Percentiles rank a stretch among this genome's conserved stretches.
These are phyloP conservation scores for Orbilia javanica DNA, from an alignment of 2,329 filamentous ascomycete species.

Conservation along the genomic window DNA sequence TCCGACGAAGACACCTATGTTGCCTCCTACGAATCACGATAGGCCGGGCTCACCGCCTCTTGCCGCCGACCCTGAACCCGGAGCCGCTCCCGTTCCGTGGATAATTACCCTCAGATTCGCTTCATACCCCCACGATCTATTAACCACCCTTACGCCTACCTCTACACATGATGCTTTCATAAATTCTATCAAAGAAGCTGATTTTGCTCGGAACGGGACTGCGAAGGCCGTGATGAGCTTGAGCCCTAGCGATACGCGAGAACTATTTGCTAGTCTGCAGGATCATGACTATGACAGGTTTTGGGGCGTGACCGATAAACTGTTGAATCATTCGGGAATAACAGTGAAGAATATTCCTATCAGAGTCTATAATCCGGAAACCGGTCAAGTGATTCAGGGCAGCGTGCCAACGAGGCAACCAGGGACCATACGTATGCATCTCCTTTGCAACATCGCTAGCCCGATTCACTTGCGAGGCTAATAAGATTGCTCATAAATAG, in stretches of 20 bases:
- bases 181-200: slow-evolving; percentile 79
- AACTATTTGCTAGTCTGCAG: slow-evolving; percentile 83
- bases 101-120: slow-evolving; percentile 69
- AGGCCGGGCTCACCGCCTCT: slow-evolving; percentile 51
- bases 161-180: slow-evolving; percentile 68
- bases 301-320: slow-evolving; percentile 78
- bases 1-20: slow-evolving; percentile 66
- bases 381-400: slow-evolving; percentile 66
- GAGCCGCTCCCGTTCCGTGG: slow-evolving; percentile 71
- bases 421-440: slow-evolving; percentile 83
- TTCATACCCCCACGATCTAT: slow-evolving; percentile 57
- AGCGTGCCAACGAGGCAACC: slow-evolving; percentile 66
- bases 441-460: slow-evolving; percentile 67
- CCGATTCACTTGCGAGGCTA: not conserved
- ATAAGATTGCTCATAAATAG: not conserved
- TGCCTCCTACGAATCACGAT: slow-evolving; percentile 57
- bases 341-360: slow-evolving; percentile 86
- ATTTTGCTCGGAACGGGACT: slow-evolving; percentile 87
- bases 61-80: slow-evolving; percentile 60
- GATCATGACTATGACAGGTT: slow-evolving; percentile 80
- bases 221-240: slow-evolving; percentile 91
- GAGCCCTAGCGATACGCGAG: slow-evolving; percentile 83
- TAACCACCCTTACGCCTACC: slow-evolving; percentile 60
- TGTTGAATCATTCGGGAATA: slow-evolving; percentile 79
- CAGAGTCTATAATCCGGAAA: slow-evolving; percentile 83